These are phyloP conservation scores for Truncatella angustata DNA, from an alignment of 2,329 filamentous ascomycete genomes.

Conservation along the genomic window DNA sequence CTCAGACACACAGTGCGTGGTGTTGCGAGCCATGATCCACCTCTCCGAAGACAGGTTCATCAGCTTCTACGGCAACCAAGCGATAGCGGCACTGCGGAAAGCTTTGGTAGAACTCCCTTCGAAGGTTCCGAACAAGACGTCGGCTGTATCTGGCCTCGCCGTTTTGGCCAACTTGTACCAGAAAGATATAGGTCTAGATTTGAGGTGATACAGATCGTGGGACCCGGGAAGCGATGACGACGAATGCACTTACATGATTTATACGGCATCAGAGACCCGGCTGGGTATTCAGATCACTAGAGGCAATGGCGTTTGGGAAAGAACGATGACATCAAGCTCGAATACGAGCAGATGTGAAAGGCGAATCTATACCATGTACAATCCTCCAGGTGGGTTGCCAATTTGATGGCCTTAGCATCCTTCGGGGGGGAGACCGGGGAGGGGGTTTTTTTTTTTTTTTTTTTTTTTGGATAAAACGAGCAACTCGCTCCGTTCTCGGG, in stretches of 20 bases:
- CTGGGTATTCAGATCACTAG: not conserved
- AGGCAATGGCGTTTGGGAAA: not conserved
- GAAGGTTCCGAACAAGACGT: conserved; percentile 44
- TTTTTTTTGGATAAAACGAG: not conserved
- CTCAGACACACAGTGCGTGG: conserved; percentile 70
- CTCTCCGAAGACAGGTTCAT: conserved; percentile 75
- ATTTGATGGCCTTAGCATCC: not conserved
- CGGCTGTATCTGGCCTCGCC: conserved; percentile 49
- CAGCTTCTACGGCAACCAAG: conserved; percentile 76
- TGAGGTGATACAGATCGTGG: conserved; percentile 21
- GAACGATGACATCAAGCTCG: not conserved
- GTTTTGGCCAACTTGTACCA: conserved; percentile 55
- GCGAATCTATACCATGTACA: not conserved
- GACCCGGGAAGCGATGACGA: not conserved
- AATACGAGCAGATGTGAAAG: not conserved
- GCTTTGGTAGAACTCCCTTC: conserved; percentile 74
- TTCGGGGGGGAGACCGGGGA: too few relatives aligned
- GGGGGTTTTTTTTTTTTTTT: not conserved
- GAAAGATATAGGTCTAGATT: conserved; percentile 46
- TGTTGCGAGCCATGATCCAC: conserved; percentile 70
- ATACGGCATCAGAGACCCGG: not conserved
- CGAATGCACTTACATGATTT: not conserved
- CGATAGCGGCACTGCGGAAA: conserved; percentile 65
- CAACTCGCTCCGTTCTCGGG: too few relatives aligned
- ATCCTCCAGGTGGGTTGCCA: not conserved